Conservation (phyloP, 2,329 filamentous ascomycete species). For the Nemania diffusa region DNA sequence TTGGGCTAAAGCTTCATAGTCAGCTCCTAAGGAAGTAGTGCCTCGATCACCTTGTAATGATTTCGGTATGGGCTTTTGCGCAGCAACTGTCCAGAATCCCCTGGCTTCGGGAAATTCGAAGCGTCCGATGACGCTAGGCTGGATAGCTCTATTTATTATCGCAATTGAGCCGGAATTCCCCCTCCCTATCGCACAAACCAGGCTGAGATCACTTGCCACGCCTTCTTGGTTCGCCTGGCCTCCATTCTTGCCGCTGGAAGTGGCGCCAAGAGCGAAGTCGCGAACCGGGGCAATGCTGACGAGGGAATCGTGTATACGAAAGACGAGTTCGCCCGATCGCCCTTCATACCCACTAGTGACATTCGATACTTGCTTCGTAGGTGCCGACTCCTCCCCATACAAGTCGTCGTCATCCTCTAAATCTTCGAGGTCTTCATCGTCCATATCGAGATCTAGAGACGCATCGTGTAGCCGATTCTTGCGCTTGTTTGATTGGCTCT, state of each 20-base stretch:
- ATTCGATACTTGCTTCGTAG: slow-evolving; percentile 49
- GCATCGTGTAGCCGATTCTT: slow-evolving; percentile 69
- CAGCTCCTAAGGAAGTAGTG: slow-evolving; percentile 60
- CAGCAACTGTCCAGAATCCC: slow-evolving; percentile 83
- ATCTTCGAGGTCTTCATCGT: slow-evolving; percentile 65
- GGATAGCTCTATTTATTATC: slow-evolving; percentile 80
- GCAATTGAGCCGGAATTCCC: slow-evolving; percentile 76
- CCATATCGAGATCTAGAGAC: slow-evolving; percentile 60
- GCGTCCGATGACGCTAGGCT: slow-evolving; percentile 75
- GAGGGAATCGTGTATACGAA: slow-evolving; percentile 81
- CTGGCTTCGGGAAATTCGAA: slow-evolving; percentile 78
- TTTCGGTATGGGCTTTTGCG: slow-evolving; percentile 73
- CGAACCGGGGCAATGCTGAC: slow-evolving; percentile 82
- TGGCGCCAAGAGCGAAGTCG: slow-evolving; percentile 75
- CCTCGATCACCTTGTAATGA: slow-evolving; percentile 63
- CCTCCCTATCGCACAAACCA: slow-evolving; percentile 70
- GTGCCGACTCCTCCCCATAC: slow-evolving; percentile 66
- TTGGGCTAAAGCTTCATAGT: slow-evolving; percentile 68
- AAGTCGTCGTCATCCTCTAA: slow-evolving; percentile 72
- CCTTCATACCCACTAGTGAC: slow-evolving; percentile 53
- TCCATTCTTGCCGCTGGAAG: slow-evolving; percentile 57
- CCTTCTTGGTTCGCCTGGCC: slow-evolving; percentile 57
- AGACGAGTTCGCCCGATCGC: slow-evolving; percentile 73
- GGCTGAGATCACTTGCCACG: slow-evolving; percentile 66
- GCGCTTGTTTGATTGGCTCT: slow-evolving; percentile 69